phyloP scores from a whole-genome alignment of 1,284 basidiomycete genomes.

The Fomitopsis palustris region DNA sequence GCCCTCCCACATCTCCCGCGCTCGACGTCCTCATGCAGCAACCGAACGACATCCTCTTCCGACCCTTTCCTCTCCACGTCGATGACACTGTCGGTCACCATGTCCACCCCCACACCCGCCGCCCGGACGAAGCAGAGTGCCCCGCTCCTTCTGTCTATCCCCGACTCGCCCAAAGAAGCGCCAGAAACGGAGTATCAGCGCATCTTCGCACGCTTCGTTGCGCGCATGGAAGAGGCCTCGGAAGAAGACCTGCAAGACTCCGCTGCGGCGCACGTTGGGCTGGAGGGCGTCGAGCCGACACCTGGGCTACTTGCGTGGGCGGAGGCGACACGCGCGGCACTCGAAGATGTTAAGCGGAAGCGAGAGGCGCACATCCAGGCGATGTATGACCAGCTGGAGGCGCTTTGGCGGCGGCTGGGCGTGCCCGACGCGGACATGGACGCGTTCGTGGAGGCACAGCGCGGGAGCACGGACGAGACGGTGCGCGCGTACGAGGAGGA shows the following conservation, averaged over 20 bases:
- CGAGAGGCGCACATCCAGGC: conserved; percentile 78
- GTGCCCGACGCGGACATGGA: conserved; percentile 74
- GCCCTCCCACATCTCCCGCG: conserved; percentile 33
- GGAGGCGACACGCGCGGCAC: conserved; percentile 46
- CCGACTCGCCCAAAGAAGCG: conserved; percentile 19
- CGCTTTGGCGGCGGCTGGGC: conserved; percentile 77
- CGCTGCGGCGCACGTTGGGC: conserved; percentile 39
- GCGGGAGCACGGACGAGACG: conserved; percentile 74
- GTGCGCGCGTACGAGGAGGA: conserved; percentile 86
- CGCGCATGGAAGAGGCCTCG: conserved; percentile 58
- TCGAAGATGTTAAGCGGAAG: conserved; percentile 65
- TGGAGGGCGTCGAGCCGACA: conserved; percentile 64
- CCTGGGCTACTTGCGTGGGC: conserved; percentile 65
- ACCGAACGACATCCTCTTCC: conserved; percentile 14
- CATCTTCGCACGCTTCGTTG: conserved; percentile 61
- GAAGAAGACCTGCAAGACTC: conserved; percentile 40
- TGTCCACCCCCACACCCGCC: conserved; percentile 32
- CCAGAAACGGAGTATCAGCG: conserved; percentile 47
- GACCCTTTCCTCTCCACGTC: conserved; percentile 52
- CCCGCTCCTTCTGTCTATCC: conserved; percentile 20
- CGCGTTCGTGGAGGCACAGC: conserved; percentile 73
- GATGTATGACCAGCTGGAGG: conserved; percentile 84
- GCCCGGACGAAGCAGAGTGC: conserved; percentile 20
- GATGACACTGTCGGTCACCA: conserved; percentile 16
- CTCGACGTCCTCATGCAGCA: conserved; percentile 37